Evolutionary conservation across 495 filamentous ascomycete species (phyloP).

Genomic region (Lineolata rhizophorae): DNA sequence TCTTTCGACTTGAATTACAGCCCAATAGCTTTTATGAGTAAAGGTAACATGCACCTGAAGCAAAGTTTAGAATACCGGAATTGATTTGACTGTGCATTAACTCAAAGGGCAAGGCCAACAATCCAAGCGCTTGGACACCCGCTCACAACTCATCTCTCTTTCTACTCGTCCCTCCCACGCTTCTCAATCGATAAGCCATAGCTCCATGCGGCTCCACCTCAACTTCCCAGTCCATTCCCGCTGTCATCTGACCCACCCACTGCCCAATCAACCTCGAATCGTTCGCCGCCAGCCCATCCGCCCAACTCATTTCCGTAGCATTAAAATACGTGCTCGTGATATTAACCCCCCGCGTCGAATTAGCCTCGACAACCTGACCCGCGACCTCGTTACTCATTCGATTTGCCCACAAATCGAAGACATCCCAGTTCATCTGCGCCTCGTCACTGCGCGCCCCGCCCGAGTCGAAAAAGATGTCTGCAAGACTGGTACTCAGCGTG

Average conservation of each 20-base stretch:
- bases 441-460: conserved; percentile 21
- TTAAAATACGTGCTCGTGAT: conserved; percentile 21
- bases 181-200: conserved; percentile 23
- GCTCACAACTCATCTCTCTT: conserved; percentile 25
- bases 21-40: too few relatives aligned
- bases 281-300: conserved; percentile 19
- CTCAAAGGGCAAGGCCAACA: too few relatives aligned
- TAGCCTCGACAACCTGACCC: conserved; percentile 20
- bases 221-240: conserved; percentile 20
- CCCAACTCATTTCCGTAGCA: conserved; percentile 21
- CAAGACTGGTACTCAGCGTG: conserved; percentile 27
- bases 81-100: too few relatives aligned
- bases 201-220: conserved; percentile 24
- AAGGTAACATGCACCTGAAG: too few relatives aligned
- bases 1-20: too few relatives aligned
- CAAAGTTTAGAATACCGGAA: too few relatives aligned
- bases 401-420: conserved; percentile 34
- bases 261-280: conserved; percentile 21
- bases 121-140: too few relatives aligned
- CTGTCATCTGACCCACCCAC: conserved; percentile 20
- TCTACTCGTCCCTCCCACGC: conserved; percentile 10
- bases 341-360: conserved; percentile 9
- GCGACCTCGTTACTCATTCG: conserved; percentile 26
- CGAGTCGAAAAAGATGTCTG: conserved; percentile 30
- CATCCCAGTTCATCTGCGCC: conserved; percentile 23